Evolutionary conservation across 1,139 yeast species (phyloP).

Genomic region (Zygosaccharomyces pseudobailii): DNA sequence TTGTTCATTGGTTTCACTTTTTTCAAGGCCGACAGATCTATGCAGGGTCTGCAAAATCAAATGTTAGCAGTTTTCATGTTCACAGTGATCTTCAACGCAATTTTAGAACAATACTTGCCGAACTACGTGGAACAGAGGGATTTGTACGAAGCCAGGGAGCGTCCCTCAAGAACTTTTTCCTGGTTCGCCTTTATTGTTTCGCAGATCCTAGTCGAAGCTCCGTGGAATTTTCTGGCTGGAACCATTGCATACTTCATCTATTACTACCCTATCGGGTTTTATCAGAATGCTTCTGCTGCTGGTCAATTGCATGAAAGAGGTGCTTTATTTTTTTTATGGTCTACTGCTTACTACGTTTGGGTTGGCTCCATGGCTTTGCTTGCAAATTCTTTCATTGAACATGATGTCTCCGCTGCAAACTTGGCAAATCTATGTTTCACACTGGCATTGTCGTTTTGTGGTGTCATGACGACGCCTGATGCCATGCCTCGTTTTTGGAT

Average conservation of each 20-base stretch:
- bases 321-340: conserved; percentile 58
- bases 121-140: conserved; percentile 66
- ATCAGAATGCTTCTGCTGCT: conserved; percentile 52
- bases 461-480: conserved; percentile 66
- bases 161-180: conserved; percentile 64
- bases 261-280: conserved; percentile 78
- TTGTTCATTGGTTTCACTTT: conserved; percentile 73
- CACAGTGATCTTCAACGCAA: conserved; percentile 51
- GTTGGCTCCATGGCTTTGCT: conserved; percentile 62
- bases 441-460: conserved; percentile 71
- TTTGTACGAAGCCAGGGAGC: conserved; percentile 81
- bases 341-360: conserved; percentile 54
- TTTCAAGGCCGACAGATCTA: conserved; percentile 57
- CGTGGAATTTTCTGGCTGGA: conserved; percentile 66
- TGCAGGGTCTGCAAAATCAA: conserved; percentile 56
- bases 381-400: conserved; percentile 47
- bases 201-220: conserved; percentile 68
- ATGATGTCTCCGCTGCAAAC: conserved; percentile 74
- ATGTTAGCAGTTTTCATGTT: conserved; percentile 70
- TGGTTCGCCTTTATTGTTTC: conserved; percentile 57
- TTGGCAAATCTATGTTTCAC: conserved; percentile 59
- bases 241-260: conserved; percentile 66
- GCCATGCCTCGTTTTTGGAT: conserved; percentile 60
- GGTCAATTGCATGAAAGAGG: conserved; percentile 55
- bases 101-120: conserved; percentile 72